Evolutionary conservation across 257 asterid genomes (phyloP).

Genomic region (Capsicum chinense): DNA sequence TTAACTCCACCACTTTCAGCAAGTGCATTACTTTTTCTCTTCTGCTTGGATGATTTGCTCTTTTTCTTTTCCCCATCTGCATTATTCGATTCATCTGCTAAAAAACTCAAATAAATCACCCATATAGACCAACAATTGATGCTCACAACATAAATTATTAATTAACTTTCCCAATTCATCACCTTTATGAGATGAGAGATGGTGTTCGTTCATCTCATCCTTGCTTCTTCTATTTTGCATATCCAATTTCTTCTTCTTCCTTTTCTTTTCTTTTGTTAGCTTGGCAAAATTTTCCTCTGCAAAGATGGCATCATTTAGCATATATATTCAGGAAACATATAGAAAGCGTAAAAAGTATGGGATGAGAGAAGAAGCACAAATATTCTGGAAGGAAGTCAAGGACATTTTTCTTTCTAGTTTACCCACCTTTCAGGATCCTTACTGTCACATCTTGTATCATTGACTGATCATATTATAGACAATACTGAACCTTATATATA

Average conservation of each 20-base stretch:
- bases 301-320: background rate
- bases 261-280: conserved; percentile 36
- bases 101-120: conserved; percentile 27
- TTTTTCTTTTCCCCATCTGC: conserved; percentile 39
- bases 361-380: background rate
- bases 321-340: background rate
- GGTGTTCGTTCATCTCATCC: conserved; percentile 30
- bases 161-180: background rate
- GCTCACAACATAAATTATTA: conserved; percentile 7
- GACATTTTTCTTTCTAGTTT: background rate
- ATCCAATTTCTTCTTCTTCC: conserved; percentile 35
- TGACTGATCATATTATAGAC: background rate
- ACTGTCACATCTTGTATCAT: background rate
- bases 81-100: conserved; percentile 43
- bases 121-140: conserved; percentile 3
- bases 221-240: conserved; percentile 31
- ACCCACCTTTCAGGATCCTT: background rate
- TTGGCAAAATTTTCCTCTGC: conserved; percentile 30
- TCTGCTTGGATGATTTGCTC: conserved; percentile 43
- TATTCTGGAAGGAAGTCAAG: background rate
- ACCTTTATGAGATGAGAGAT: conserved; percentile 41
- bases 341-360: background rate
- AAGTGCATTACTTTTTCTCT: conserved; percentile 35
- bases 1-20: conserved; percentile 21
- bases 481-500: background rate